Evolutionary conservation across 768 basidiomycete species (phyloP).

Genomic region (Lactarius sanguifluus): DNA sequence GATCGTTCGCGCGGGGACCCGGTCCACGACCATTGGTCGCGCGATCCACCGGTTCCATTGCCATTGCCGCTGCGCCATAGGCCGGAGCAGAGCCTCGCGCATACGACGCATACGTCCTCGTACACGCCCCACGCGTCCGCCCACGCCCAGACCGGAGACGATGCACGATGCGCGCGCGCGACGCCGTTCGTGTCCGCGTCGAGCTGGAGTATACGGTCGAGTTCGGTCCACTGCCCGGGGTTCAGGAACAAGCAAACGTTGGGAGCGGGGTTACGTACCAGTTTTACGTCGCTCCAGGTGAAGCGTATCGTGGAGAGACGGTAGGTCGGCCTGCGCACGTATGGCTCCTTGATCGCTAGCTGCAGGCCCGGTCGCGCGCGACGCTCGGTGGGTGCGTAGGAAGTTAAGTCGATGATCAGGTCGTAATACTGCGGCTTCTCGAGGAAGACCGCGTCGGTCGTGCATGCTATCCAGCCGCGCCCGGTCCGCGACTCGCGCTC

Average conservation of each 20-base stretch:
- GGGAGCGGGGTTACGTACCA: slow-evolving; percentile 43
- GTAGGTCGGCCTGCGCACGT: slow-evolving; percentile 45
- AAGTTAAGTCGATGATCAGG: slow-evolving; percentile 76
- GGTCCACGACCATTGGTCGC: not conserved
- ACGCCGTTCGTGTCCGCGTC: slow-evolving; percentile 37
- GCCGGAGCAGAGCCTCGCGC: slow-evolving; percentile 81
- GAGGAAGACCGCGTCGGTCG: slow-evolving; percentile 81
- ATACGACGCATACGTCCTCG: slow-evolving; percentile 81
- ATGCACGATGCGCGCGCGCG: not conserved
- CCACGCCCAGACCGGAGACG: slow-evolving; percentile 42
- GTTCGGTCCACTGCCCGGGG: slow-evolving; percentile 64
- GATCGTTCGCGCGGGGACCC: not conserved
- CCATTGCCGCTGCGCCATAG: slow-evolving; percentile 48
- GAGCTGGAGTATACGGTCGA: slow-evolving; percentile 65
- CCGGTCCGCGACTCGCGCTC: slow-evolving; percentile 56
- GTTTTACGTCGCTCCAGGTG: slow-evolving; percentile 80
- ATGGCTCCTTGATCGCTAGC: slow-evolving; percentile 50
- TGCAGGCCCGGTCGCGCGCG: slow-evolving; percentile 64
- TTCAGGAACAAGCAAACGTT: too few relatives aligned
- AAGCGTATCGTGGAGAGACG: slow-evolving; percentile 65
- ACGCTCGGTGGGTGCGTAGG: slow-evolving; percentile 54
- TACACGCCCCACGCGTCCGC: slow-evolving; percentile 77
- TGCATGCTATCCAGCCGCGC: slow-evolving; percentile 83
- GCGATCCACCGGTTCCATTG: not conserved
- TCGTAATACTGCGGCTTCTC: slow-evolving; percentile 81